phyloP scores from a whole-genome alignment of 1,284 basidiomycete genomes.

The Ganoderma multipileum region DNA sequence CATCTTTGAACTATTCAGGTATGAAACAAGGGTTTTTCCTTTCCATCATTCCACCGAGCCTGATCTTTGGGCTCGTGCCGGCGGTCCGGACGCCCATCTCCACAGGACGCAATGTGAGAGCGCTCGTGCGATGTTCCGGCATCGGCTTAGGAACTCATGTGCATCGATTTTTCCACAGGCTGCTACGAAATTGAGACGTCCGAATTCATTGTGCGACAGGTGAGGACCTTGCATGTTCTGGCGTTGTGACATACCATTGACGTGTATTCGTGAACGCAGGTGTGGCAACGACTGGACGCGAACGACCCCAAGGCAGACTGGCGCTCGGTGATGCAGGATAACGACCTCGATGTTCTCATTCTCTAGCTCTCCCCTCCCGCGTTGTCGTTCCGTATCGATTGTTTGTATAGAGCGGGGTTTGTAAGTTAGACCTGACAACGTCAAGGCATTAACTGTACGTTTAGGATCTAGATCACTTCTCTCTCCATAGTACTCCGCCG shows the following conservation, averaged over 20 bases:
- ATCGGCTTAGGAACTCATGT: not conserved
- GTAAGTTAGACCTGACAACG: conserved; percentile 28
- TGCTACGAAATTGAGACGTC: conserved; percentile 61
- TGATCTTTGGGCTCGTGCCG: conserved; percentile 17
- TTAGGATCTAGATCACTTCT: conserved; percentile 24
- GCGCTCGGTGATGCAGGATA: conserved; percentile 50
- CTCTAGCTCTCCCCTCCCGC: conserved; percentile 33
- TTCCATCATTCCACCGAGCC: conserved; percentile 22
- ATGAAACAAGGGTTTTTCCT: conserved; percentile 29
- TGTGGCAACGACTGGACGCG: conserved; percentile 49
- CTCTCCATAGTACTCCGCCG: conserved; percentile 11
- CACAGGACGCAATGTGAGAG: conserved; percentile 37
- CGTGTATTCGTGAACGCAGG: conserved; percentile 34
- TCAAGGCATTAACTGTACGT: conserved; percentile 22
- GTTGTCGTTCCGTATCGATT: conserved; percentile 6
- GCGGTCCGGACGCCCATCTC: conserved; percentile 19
- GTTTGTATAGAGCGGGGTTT: conserved; percentile 22
- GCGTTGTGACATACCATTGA: conserved; percentile 34
- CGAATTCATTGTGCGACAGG: conserved; percentile 51
- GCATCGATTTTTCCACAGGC: conserved; percentile 33
- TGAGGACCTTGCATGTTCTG: conserved; percentile 40
- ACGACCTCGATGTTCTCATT: conserved; percentile 42
- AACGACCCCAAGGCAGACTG: conserved; percentile 44
- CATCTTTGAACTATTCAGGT: conserved; percentile 53
- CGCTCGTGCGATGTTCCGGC: not conserved